Base-by-base conservation (phyloP, 768 basidiomycete species). In the Rhodotorula sphaerocarpa region DNA sequence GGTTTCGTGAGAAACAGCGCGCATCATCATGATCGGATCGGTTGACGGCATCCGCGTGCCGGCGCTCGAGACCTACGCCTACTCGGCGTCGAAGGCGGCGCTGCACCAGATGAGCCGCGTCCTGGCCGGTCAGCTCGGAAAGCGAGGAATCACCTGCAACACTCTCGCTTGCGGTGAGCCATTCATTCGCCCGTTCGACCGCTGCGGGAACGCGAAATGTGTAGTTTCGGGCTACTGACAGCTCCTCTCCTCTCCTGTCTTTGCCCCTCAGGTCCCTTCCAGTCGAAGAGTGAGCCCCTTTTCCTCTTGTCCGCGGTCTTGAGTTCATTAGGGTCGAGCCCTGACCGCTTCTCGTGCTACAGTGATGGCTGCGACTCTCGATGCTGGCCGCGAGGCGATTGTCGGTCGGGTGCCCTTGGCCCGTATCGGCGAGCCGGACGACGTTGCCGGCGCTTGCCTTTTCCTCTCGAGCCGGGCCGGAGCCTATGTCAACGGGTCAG, bases 41-140 rank as follows among this genome's bases (percentile, higher is more conserved):
- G 66, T 71, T 25, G 71, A 70, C 47, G 70, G 70, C 9, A 34
- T 72, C 30, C 68, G 71, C 25, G 79, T 83, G 7, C 82, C 82
- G 3, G 74, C 76, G 28, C 78, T 81, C 60, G 82, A 85, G 65
- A 85, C 84, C 3, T 85, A 82, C 64, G 82, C 83, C 0, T 85
- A 85, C 70, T 80, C 82, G 36, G 80, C 83, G 6, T 81, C 81
- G n/a, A 86, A 86, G 66, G 82, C 81, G 9, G 82, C 77, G 5
- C 73, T 83, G 55, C 81, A 82, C 71, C 84, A 84, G 57, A 74
- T 84, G 33, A 82, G 82, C 59, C 77, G 81, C 27, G 79, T 82
- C 63, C 77, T 86, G 31, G 84, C 80, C 0, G 79, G 78, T 30
- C 75, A 82, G 10, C 77, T 85, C 11, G 84, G 83, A 0, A 75